Evolutionary conservation across 2,329 filamentous ascomycete genomes (phyloP).

Genomic region (Penicillium capsulatum): DNA sequence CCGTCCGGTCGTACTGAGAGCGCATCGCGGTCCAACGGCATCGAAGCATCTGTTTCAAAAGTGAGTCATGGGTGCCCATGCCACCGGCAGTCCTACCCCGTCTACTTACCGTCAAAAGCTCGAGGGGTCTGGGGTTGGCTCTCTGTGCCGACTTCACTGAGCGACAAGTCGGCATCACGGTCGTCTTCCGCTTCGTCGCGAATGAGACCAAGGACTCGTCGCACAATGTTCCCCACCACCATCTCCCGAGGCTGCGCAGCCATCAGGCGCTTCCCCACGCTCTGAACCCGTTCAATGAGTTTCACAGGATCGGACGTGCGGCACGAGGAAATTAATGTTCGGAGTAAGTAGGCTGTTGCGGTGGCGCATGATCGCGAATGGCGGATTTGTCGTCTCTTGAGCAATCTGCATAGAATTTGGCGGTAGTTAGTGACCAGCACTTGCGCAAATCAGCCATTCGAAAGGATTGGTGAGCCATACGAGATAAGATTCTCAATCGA

Average conservation of each 20-base stretch:
- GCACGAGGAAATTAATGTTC: constrained; percentile 77
- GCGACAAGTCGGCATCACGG: constrained; percentile 58
- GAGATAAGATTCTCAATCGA: constrained; percentile 80
- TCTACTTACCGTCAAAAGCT: constrained; percentile 33
- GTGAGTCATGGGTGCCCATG: constrained; percentile 12
- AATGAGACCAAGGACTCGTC: constrained; percentile 83
- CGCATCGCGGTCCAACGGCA: constrained; percentile 27
- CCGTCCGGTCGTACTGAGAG: constrained; percentile 28
- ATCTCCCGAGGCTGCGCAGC: constrained; percentile 85
- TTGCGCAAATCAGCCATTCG: neutral
- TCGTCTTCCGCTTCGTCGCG: constrained; percentile 85
- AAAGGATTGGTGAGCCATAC: constrained; percentile 51
- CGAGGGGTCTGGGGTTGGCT: constrained; percentile 44
- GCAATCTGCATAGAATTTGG: constrained; percentile 54
- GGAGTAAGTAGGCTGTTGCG: constrained; percentile 82
- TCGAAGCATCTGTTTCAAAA: constrained; percentile 24
- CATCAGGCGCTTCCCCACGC: constrained; percentile 71
- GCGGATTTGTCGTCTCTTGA: constrained; percentile 86
- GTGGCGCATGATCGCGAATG: constrained; percentile 85
- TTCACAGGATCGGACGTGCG: constrained; percentile 72
- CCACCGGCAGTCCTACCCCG: neutral
- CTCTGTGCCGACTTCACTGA: constrained; percentile 59
- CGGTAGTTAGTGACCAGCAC: constrained; percentile 2
- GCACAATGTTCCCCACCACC: constrained; percentile 89
- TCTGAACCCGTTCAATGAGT: constrained; percentile 74